Evolutionary conservation across 2,329 filamentous ascomycete genomes (phyloP).

Genomic region (Hortaea werneckii): DNA sequence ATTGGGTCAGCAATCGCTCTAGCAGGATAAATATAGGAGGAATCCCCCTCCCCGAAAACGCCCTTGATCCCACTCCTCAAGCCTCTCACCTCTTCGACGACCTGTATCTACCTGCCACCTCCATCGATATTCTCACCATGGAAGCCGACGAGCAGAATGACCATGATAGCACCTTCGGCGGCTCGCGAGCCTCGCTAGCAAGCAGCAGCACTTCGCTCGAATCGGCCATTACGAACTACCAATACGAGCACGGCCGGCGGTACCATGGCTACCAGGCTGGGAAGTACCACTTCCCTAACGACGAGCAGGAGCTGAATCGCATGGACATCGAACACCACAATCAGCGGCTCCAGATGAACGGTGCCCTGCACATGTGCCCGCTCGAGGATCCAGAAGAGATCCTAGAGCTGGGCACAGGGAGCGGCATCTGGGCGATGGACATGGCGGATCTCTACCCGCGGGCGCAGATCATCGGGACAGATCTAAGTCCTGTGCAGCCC

Average conservation of each 20-base stretch:
- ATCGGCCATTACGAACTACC: background rate
- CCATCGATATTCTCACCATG: conserved; percentile 2
- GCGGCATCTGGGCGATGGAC: conserved; percentile 75
- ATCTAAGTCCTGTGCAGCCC: conserved; percentile 28
- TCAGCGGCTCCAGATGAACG: conserved; percentile 14
- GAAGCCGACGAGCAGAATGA: conserved; percentile 17
- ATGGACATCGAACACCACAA: conserved; percentile 22
- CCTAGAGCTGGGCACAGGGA: conserved; percentile 67
- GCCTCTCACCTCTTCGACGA: too few relatives aligned
- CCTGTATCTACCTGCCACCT: too few relatives aligned
- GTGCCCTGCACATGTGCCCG: conserved; percentile 34
- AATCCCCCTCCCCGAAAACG: too few relatives aligned
- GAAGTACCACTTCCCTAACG: conserved; percentile 24
- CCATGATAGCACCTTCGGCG: conserved; percentile 20
- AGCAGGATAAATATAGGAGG: too few relatives aligned
- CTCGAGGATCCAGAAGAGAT: conserved; percentile 23
- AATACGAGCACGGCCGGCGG: conserved; percentile 16
- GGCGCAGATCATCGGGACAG: conserved; percentile 33
- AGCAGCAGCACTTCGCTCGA: conserved; percentile 5
- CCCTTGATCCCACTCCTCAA: too few relatives aligned
- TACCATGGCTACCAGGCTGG: conserved; percentile 23
- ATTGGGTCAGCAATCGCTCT: too few relatives aligned
- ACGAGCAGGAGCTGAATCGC: conserved; percentile 22
- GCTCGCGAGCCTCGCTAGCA: conserved; percentile 16
- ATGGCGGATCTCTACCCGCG: conserved; percentile 21